Percentiles rank a stretch among this genome's conserved stretches.
These are phyloP conservation scores for Pezicula neosporulosa DNA, from an alignment of 2,329 filamentous ascomycete species.

Conservation along the genomic window DNA sequence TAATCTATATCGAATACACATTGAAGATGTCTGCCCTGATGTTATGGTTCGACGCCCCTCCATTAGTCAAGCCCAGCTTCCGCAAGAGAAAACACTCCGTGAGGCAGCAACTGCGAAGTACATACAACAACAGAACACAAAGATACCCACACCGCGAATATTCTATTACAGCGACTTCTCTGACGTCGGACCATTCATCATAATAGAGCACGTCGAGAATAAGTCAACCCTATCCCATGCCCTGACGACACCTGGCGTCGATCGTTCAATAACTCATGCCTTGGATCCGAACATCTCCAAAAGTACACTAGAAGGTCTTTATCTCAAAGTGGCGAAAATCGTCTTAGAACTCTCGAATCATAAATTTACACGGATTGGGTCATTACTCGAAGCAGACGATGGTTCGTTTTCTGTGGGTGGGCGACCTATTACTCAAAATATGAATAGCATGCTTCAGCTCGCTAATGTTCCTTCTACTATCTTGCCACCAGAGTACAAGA, in stretches of 20 bases:
- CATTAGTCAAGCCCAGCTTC: slow-evolving; percentile 1
- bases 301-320: not conserved
- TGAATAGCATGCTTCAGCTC: slow-evolving; percentile 6
- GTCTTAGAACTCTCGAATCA: slow-evolving; percentile 2
- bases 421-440: slow-evolving; percentile 4
- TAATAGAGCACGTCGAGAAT: slow-evolving; percentile 2
- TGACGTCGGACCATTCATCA: slow-evolving; percentile 6
- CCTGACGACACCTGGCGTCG: slow-evolving; percentile 7
- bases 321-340: slow-evolving; percentile 2
- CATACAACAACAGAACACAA: slow-evolving; percentile 1
- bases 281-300: slow-evolving; percentile 20
- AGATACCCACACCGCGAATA: not conserved
- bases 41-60: slow-evolving; percentile 3
- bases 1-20: slow-evolving; percentile 4
- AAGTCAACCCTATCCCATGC: slow-evolving; percentile 1
- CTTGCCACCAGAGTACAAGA: not conserved
- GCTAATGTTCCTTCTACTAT: not conserved
- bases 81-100: slow-evolving; percentile 5
- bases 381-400: slow-evolving; percentile 4
- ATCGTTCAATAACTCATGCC: slow-evolving; percentile 26
- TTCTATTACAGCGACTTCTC: not conserved
- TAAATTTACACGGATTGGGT: slow-evolving; percentile 6
- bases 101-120: slow-evolving; percentile 4
- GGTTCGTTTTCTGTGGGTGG: not conserved
- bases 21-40: slow-evolving; percentile 1